A percentile compares a stretch with the other conserved stretches of the same genome.
phyloP scores from a whole-genome alignment of 2,329 filamentous ascomycete genomes.

The Fusarium tjaetaba region DNA sequence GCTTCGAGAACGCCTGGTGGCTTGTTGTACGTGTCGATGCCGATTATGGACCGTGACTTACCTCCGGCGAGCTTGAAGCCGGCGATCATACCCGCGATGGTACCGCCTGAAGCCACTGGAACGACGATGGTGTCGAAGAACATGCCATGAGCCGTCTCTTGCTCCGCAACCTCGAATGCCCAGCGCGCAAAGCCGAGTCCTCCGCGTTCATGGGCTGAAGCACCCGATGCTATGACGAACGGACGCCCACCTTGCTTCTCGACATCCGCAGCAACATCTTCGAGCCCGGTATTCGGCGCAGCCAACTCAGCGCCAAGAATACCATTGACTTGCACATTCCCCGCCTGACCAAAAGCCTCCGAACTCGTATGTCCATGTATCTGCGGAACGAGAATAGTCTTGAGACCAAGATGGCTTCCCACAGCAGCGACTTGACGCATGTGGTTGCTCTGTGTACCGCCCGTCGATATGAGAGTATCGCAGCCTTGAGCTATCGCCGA shows the following conservation, averaged over 20 bases:
- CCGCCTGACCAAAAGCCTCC: neutral
- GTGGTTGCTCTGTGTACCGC: neutral
- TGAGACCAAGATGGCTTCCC: neutral
- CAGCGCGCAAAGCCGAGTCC: neutral
- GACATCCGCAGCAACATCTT: neutral
- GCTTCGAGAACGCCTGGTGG: neutral
- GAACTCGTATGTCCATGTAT: fast-evolving
- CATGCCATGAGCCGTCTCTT: neutral
- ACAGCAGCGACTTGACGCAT: neutral
- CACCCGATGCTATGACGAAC: neutral
- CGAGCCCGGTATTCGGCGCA: fast-evolving
- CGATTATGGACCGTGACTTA: neutral
- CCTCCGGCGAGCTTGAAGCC: neutral
- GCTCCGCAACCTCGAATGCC: neutral
- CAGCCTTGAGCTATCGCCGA: neutral
- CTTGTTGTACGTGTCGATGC: neutral
- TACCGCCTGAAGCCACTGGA: neutral
- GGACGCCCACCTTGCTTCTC: neutral
- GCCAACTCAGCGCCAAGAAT: neutral
- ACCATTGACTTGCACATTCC: neutral
- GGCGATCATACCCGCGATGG: neutral
- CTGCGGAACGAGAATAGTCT: neutral
- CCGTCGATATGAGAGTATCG: neutral
- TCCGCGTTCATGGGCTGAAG: neutral
- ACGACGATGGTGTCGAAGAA: neutral